Percentiles rank a stretch among this genome's conserved stretches.
Evolutionary conservation across 1,284 basidiomycete genomes (phyloP).

Genomic region (Rhodotorula sp.): DNA sequence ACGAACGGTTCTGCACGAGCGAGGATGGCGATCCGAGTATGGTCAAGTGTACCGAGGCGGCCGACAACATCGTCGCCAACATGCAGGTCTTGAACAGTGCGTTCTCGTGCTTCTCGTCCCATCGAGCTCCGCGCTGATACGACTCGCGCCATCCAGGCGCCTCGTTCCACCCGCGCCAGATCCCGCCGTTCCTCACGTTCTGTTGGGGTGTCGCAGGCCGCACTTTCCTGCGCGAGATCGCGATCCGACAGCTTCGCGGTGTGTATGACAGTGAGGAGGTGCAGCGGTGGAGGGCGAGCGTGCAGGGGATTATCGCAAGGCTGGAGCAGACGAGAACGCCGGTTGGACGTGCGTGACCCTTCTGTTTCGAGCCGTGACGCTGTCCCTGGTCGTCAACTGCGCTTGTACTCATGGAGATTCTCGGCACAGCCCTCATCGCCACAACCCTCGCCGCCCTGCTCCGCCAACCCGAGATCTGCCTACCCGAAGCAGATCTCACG

Average conservation of each 20-base stretch:
- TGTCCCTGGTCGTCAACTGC: not conserved
- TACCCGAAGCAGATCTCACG: not conserved
- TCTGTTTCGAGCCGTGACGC: too few relatives aligned
- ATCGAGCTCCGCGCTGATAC: not conserved
- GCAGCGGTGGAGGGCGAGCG: not conserved
- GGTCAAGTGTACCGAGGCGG: slow-evolving; percentile 33
- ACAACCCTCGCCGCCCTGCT: not conserved
- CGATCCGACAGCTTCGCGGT: slow-evolving; percentile 11
- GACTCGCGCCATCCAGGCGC: not conserved
- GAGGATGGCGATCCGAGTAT: slow-evolving; percentile 30
- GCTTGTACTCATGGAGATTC: not conserved
- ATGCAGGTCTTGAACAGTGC: slow-evolving; percentile 34
- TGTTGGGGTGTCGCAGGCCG: slow-evolving; percentile 8
- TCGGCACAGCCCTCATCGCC: slow-evolving; percentile 1
- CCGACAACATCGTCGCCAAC: slow-evolving; percentile 31
- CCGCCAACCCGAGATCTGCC: slow-evolving; percentile 1
- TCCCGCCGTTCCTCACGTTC: slow-evolving; percentile 15
- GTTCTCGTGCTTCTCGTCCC: not conserved
- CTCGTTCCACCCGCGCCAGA: slow-evolving; percentile 20
- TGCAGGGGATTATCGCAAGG: slow-evolving; percentile 2
- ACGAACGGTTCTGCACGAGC: slow-evolving; percentile 36
- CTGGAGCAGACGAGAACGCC: slow-evolving; percentile 14
- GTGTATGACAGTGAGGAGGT: slow-evolving; percentile 3
- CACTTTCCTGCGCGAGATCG: slow-evolving; percentile 32
- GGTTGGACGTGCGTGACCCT: slow-evolving; percentile 11